Evolutionary conservation across 441 rosid genomes (phyloP).

Genomic region (Bocquillonia castaneifolia): DNA sequence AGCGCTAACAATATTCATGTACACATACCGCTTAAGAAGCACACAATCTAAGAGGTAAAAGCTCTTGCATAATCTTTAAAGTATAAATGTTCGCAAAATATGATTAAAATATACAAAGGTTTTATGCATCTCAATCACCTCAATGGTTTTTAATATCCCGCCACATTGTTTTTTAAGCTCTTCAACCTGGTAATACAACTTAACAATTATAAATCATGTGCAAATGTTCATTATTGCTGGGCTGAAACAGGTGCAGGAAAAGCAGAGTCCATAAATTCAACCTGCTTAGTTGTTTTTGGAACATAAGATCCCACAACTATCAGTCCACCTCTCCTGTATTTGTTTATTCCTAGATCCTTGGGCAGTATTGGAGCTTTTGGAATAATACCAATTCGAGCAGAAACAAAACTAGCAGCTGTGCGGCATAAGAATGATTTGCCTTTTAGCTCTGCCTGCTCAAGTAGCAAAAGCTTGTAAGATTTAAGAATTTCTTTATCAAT

Average conservation of each 20-base stretch:
- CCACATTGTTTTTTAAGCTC: constrained; percentile 71
- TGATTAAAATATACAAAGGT: constrained; percentile 7
- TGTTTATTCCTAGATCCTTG: constrained; percentile 61
- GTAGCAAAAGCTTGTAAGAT: constrained; percentile 18
- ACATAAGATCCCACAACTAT: constrained; percentile 96
- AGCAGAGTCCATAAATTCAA: constrained; percentile 25
- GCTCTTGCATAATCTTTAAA: not conserved
- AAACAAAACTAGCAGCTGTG: constrained; percentile 94
- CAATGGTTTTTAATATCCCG: constrained; percentile 54
- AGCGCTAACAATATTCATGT: not conserved
- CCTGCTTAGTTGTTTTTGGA: constrained; percentile 97
- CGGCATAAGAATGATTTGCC: constrained; percentile 89
- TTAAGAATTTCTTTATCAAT: constrained; percentile 14
- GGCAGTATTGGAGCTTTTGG: constrained; percentile 76
- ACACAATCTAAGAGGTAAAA: not conserved
- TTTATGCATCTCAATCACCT: constrained; percentile 43
- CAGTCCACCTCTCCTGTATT: constrained; percentile 65
- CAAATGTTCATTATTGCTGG: constrained; percentile 2
- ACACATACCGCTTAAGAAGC: too few species aligned
- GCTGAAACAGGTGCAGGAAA: constrained; percentile 12
- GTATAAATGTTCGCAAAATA: constrained; percentile 10
- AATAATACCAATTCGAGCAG: constrained; percentile 77
- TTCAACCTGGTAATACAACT: constrained; percentile 49
- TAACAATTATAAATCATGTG: not conserved
- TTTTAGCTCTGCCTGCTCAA: constrained; percentile 78